A percentile compares a stretch with the other conserved stretches of the same genome.
Conservation (phyloP, 2,329 filamentous ascomycete genomes). For the Tolypocladium inflatum region DNA sequence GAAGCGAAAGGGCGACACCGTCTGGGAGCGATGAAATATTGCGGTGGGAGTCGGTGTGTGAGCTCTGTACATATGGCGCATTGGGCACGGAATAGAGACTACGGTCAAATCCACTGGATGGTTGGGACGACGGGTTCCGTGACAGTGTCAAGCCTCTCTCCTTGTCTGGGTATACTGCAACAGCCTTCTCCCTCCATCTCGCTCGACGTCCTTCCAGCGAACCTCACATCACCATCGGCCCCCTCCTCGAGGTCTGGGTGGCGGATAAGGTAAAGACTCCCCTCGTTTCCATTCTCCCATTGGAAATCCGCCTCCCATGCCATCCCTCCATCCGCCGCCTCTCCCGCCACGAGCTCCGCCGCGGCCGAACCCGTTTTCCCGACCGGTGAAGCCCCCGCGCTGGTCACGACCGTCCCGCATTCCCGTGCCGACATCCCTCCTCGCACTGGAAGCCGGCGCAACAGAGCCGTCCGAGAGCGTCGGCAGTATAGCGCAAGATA, state of each 20-base stretch:
- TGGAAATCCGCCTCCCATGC: conserved; percentile 27
- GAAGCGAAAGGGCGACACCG: conserved; percentile 80
- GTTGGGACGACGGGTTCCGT: neutral
- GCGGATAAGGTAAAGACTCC: conserved; percentile 48
- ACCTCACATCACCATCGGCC: conserved; percentile 16
- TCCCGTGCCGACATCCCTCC: conserved; percentile 12
- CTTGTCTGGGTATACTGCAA: conserved; percentile 17
- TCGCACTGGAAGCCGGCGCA: conserved; percentile 43
- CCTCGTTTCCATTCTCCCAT: conserved; percentile 59
- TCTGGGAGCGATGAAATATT: conserved; percentile 60
- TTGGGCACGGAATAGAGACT: conserved; percentile 17
- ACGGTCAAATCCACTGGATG: neutral
- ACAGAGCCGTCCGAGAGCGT: conserved; percentile 67
- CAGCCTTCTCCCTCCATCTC: neutral
- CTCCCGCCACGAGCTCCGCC: conserved; percentile 25
- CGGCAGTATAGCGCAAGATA: conserved; percentile 73
- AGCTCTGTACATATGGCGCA: conserved; percentile 31
- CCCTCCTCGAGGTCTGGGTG: conserved; percentile 18
- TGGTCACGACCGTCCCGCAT: conserved; percentile 13
- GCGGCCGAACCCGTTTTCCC: conserved; percentile 20
- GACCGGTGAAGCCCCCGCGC: conserved; percentile 13
- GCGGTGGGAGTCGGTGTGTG: conserved; percentile 5
- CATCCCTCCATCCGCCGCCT: conserved; percentile 28
- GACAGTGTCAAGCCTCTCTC: neutral
- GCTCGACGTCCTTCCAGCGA: neutral